Base-by-base conservation (phyloP, 441 rosid species). In the Erysimum pusillum region DNA sequence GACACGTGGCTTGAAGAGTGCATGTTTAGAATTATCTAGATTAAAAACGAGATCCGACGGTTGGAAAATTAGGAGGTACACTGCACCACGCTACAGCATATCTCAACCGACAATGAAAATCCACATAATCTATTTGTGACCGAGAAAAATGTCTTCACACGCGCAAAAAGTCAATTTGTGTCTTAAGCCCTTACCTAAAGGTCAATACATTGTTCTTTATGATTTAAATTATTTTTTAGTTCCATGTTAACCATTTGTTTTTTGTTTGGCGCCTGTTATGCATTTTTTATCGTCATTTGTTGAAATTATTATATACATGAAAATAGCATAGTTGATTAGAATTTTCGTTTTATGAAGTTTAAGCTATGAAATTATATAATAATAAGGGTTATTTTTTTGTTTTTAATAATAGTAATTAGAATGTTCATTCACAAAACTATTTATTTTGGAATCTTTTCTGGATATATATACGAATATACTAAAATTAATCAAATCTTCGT, bases 381-480 rank as follows among this genome's bases (percentile, higher is more conserved):
- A 25, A 3, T 25, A 25, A 25, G 28, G 2, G 2, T n/a, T n/a
- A n/a, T n/a, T n/a, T n/a, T n/a, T 22, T 25, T 2, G 2, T 25
- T 25, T 25, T 25, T 25, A 25, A 25, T 35, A 48, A 48, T 4
- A 51, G 41, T 60, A 31, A n/a, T n/a, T n/a, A 45, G 66, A 38
- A 69, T 15, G 18, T 63, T 53, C 36, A 4, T 53, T 70, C 56
- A 51, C 15, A 63, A 59, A 64, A 58, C 59, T 63, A 42, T 58
- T 38, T 64, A 58, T 39, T 63, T 48, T 71, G 60, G 80, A 71
- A 77, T 77, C 72, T 59, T 68, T 49, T 4, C n/a, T n/a, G n/a
- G n/a, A n/a, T n/a, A n/a, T n/a, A 66, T 66, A 65, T 66, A 77
- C 52, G 77, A 34, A 77, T 77, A 77, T 77, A 71, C 80, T 48